Percentiles rank a stretch among this genome's conserved stretches.
phyloP scores from a whole-genome alignment of 2,329 filamentous ascomycete genomes.

The Cercospora canescens region DNA sequence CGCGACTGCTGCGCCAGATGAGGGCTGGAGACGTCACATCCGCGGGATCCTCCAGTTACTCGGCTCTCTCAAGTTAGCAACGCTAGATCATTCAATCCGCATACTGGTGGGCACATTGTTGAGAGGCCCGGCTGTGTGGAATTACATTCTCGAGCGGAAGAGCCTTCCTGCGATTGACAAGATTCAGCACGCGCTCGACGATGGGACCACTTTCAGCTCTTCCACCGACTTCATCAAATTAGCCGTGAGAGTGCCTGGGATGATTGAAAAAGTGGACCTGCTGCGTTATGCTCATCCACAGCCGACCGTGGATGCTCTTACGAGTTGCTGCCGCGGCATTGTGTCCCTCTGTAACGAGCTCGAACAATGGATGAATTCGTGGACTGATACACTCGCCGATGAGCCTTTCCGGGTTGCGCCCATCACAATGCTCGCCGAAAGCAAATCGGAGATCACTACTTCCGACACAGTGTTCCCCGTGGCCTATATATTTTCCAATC shows the following conservation, averaged over 20 bases:
- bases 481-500: constrained; percentile 5
- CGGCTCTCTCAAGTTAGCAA: constrained; percentile 3
- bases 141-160: constrained; percentile 2
- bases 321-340: neutral
- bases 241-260: neutral
- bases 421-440: neutral
- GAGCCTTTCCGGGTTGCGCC: neutral
- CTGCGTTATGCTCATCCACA: neutral
- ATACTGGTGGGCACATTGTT: constrained; percentile 4
- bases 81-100: constrained; percentile 3
- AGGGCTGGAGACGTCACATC: constrained; percentile 14
- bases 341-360: neutral
- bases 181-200: neutral
- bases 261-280: constrained; percentile 5
- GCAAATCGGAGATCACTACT: neutral
- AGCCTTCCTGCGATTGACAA: neutral
- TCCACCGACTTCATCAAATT: neutral
- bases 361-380: neutral
- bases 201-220: neutral
- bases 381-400: neutral
- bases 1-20: neutral
- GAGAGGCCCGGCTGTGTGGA: constrained; percentile 4
- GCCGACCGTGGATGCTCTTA: neutral
- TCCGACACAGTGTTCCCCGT: neutral
- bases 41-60: constrained; percentile 1